Conservation (phyloP, 805 yeast species). For the Candida peoriensis region DNA sequence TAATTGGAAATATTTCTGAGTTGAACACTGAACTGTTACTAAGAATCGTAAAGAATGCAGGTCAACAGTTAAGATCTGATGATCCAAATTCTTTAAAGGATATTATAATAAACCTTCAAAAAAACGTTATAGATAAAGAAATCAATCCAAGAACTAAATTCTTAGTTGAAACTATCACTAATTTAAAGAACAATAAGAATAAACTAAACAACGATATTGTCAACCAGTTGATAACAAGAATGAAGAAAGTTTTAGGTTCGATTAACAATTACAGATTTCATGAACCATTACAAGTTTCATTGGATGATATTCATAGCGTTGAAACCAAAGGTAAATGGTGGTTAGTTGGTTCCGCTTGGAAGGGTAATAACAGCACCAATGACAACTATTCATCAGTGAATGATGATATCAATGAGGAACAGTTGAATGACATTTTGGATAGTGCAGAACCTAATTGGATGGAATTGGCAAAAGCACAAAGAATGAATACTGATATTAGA, state of each 20-base stretch:
- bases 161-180: constrained; percentile 77
- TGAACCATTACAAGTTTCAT: constrained; percentile 81
- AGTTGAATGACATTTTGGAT: constrained; percentile 16
- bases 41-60: constrained; percentile 68
- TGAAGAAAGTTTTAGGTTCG: constrained; percentile 60
- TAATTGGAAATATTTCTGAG: constrained; percentile 58
- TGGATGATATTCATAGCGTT: constrained; percentile 74
- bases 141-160: constrained; percentile 67
- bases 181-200: constrained; percentile 80
- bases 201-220: constrained; percentile 48
- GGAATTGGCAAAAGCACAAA: constrained; percentile 74
- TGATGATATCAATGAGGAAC: constrained; percentile 15
- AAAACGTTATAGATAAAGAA: constrained; percentile 29
- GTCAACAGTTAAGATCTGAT: constrained; percentile 81
- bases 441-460: constrained; percentile 69
- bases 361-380: constrained; percentile 41
- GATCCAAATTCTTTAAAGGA: constrained; percentile 85
- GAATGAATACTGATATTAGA: constrained; percentile 95
- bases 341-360: constrained; percentile 98
- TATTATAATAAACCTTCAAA: constrained; percentile 57
- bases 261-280: constrained; percentile 39
- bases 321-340: constrained; percentile 96
- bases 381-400: constrained; percentile 17
- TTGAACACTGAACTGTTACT: constrained; percentile 71
- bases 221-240: constrained; percentile 46